Evolutionary conservation across 1,284 basidiomycete genomes (phyloP), one percentile per base, ranked within the genome.

Genomic region (Peniophora sp.): DNA sequence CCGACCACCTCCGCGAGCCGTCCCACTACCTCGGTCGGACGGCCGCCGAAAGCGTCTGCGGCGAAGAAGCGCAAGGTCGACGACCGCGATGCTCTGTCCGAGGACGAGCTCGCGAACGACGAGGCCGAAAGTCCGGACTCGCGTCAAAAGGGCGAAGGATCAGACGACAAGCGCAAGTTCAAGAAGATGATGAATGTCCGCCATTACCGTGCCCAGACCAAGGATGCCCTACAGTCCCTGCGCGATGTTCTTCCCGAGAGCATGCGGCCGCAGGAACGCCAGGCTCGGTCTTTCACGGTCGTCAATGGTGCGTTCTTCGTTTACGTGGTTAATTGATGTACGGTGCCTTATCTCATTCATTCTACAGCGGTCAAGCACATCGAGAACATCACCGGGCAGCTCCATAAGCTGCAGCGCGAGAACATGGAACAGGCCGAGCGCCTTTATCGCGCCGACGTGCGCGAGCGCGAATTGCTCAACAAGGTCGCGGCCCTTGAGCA

Each of bases 131-230:
- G 20, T n/a, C 17, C 20, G 12, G 18, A 41, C n/a, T 17, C n/a
- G 8, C n/a, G 8, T n/a, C 37, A 41, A 20, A n/a, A 20, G n/a
- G 39, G 39, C 6, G 43, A 45, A 20, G 20, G 23, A 20, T 11
- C 41, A 18, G 43, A 45, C 23, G 61, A 58, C 46, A 58, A 54
- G 52, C 57, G 55, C 43, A 54, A 54, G 24, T 54, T 54, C 47
- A 54, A 54, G 46, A 54, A 54, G 32, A 54, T 54, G 49, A 54
- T 54, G 53, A 54, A 54, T 35, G 53, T 54, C 11, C 52, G 53
- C 11, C 53, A 54, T 23, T 54, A 54, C 27, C 47, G 53, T 24
- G 53, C 53, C 1, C 53, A 54, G 48, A 54, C 54, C 42, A 54
- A 54, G 48, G 53, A 54, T 32, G 53, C 53, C 36, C 49, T 54